Conservation (phyloP, 495 filamentous ascomycete genomes). For the Ramalina intermedia region DNA sequence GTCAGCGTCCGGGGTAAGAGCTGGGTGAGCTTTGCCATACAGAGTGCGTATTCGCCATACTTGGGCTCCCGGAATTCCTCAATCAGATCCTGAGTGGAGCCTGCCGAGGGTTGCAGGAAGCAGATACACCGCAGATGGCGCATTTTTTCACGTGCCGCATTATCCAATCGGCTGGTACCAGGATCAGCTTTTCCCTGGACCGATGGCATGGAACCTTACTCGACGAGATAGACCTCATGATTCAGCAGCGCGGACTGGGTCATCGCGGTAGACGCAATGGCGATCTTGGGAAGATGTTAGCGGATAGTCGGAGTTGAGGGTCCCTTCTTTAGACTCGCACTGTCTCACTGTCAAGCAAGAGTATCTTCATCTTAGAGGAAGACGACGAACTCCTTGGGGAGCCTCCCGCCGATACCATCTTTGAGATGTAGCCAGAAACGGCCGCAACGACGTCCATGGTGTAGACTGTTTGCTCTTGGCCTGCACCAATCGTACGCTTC, state of each 20-base stretch:
- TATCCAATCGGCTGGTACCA: constrained; percentile 57
- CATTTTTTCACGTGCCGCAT: constrained; percentile 88
- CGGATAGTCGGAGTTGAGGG: background rate
- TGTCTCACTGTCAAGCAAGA: constrained; percentile 89
- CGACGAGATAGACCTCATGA: constrained; percentile 94
- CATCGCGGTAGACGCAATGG: constrained; percentile 85
- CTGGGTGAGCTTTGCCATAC: constrained; percentile 18
- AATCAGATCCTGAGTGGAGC: constrained; percentile 82
- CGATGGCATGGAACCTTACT: constrained; percentile 28
- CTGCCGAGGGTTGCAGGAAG: constrained; percentile 81
- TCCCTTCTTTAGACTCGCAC: constrained; percentile 33
- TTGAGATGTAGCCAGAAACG: constrained; percentile 88
- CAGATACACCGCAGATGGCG: constrained; percentile 87
- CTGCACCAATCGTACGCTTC: too few species aligned
- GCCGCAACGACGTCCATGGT: constrained; percentile 86
- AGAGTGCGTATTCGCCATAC: constrained; percentile 94
- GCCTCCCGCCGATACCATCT: constrained; percentile 88
- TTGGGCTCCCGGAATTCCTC: constrained; percentile 94
- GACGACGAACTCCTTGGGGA: constrained; percentile 50
- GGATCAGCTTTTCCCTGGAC: constrained; percentile 10
- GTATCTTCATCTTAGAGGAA: constrained; percentile 94
- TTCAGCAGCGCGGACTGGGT: constrained; percentile 93
- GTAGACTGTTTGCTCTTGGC: too few species aligned
- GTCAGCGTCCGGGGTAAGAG: too few species aligned
- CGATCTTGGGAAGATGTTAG: constrained; percentile 35